Evolutionary conservation across 208 protist species (phyloP).

Genomic region (Trichomonas vaginalis): DNA sequence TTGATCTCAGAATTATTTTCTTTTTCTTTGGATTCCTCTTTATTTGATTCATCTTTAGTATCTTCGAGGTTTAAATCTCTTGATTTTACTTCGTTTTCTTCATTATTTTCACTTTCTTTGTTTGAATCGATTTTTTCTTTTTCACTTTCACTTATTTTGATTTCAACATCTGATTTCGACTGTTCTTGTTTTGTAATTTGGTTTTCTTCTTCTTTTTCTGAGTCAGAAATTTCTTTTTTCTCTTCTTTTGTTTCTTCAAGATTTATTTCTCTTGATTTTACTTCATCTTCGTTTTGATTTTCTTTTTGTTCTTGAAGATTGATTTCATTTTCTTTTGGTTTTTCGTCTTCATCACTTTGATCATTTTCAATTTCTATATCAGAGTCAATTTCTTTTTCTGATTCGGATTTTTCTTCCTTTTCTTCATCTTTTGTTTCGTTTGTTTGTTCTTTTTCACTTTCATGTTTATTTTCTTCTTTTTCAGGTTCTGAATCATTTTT

Average conservation of each 20-base stretch:
- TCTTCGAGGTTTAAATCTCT: too few species aligned
- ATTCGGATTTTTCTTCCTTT: neutral
- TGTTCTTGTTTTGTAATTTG: neutral
- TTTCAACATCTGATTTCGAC: too few species aligned
- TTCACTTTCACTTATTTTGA: too few species aligned
- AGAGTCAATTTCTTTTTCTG: neutral
- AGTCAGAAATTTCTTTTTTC: neutral
- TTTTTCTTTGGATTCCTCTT: too few species aligned
- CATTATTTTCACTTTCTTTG: too few species aligned
- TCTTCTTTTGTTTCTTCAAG: neutral
- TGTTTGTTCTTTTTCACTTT: neutral
- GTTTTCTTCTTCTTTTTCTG: neutral
- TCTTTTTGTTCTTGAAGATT: neutral
- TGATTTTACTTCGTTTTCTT: too few species aligned
- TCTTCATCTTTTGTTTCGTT: neutral
- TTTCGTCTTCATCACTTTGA: too few species aligned
- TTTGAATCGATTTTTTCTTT: too few species aligned
- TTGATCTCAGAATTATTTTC: too few species aligned
- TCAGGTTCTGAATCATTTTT: neutral
- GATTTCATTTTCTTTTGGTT: too few species aligned
- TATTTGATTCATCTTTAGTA: too few species aligned
- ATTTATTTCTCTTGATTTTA: neutral
- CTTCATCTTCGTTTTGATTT: neutral
- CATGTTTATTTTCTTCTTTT: neutral
- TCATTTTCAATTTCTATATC: too few species aligned